phyloP scores from a whole-genome alignment of 805 yeast genomes.

The Pachysolen tannophilus region DNA sequence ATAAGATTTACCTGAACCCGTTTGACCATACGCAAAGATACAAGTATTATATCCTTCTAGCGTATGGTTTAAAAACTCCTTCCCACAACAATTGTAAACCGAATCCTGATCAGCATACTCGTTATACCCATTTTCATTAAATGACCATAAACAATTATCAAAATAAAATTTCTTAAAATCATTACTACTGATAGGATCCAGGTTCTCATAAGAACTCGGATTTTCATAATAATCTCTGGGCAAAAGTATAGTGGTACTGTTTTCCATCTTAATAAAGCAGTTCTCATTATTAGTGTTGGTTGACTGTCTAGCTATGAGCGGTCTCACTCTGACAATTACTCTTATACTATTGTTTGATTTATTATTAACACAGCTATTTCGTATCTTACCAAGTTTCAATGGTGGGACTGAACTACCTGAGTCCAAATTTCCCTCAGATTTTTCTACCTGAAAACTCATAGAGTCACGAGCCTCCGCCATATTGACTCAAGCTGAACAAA shows the following conservation, averaged over 20 bases:
- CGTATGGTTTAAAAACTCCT: slow-evolving; percentile 52
- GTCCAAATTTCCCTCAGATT: too few relatives aligned
- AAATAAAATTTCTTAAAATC: slow-evolving; percentile 32
- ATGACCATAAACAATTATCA: slow-evolving; percentile 47
- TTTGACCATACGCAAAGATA: slow-evolving; percentile 62
- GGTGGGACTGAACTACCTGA: too few relatives aligned
- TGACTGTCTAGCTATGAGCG: slow-evolving; percentile 6
- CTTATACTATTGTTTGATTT: slow-evolving; percentile 7
- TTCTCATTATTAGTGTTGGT: slow-evolving; percentile 16
- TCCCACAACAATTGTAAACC: slow-evolving; percentile 49
- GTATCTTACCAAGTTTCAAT: too few relatives aligned
- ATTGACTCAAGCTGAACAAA: too few relatives aligned
- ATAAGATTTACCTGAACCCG: slow-evolving; percentile 77
- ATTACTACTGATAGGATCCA: background rate
- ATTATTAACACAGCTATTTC: too few relatives aligned
- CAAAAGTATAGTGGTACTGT: slow-evolving; percentile 3
- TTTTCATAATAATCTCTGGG: slow-evolving; percentile 2
- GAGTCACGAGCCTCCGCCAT: too few relatives aligned
- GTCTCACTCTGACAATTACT: slow-evolving; percentile 10
- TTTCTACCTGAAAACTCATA: too few relatives aligned
- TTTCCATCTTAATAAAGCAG: slow-evolving; percentile 13
- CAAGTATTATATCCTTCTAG: slow-evolving; percentile 46
- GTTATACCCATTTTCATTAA: slow-evolving; percentile 19
- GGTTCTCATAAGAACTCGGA: background rate
- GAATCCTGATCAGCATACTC: slow-evolving; percentile 37